phyloP scores from a whole-genome alignment of 345 rosid species.

The Raphanus raphanistrum region DNA sequence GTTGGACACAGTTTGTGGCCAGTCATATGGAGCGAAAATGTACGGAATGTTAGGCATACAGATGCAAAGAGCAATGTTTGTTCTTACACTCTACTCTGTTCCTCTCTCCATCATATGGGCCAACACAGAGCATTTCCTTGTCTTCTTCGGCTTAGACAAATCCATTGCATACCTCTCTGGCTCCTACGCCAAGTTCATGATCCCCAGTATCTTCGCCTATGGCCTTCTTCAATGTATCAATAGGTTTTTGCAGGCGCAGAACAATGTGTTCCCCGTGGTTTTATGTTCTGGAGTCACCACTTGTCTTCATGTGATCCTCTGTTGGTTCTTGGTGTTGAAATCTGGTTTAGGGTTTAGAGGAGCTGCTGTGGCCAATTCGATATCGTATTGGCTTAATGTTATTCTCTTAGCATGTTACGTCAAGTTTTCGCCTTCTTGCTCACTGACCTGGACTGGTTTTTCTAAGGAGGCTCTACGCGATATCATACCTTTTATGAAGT shows the following conservation, averaged over 20 bases:
- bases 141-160: conserved; percentile 43
- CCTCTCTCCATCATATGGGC: conserved; percentile 62
- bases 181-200: conserved; percentile 54
- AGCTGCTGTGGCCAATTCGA: conserved; percentile 35
- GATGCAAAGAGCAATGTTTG: conserved; percentile 68
- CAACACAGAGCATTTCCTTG: conserved; percentile 48
- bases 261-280: conserved; percentile 52
- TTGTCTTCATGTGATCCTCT: conserved; percentile 25
- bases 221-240: conserved; percentile 62
- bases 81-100: conserved; percentile 43
- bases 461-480: conserved; percentile 37
- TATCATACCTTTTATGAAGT: conserved; percentile 31
- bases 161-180: conserved; percentile 25
- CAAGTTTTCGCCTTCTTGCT: conserved; percentile 40
- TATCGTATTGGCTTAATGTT: conserved; percentile 38
- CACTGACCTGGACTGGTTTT: conserved; percentile 43
- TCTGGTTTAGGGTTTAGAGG: conserved; percentile 34
- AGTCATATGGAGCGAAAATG: conserved; percentile 66
- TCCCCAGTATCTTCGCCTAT: conserved; percentile 58
- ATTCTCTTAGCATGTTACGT: conserved; percentile 37
- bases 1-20: conserved; percentile 67
- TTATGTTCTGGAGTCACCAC: conserved; percentile 27
- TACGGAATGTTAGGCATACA: conserved; percentile 66
- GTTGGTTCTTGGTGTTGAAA: conserved; percentile 30
- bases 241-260: conserved; percentile 64